Percentiles rank a stretch among this genome's conserved stretches.
phyloP scores from a whole-genome alignment of 352 stramenopile species.

The Phytopythium helicoides region DNA sequence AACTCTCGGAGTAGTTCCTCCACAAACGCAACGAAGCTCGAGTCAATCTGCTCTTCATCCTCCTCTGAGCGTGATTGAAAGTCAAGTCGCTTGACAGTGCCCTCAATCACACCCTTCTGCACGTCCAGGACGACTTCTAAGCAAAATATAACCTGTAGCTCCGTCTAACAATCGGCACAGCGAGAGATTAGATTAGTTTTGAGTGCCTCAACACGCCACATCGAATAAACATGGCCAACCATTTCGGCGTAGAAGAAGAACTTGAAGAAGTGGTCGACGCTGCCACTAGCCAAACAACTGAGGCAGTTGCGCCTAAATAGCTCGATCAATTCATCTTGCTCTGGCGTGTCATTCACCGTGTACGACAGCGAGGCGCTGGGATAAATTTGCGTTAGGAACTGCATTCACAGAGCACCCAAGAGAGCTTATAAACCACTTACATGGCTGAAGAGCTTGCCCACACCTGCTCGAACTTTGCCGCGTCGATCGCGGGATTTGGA shows the following conservation, averaged over 20 bases:
- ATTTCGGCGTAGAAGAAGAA: constrained; percentile 89
- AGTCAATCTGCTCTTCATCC: constrained; percentile 78
- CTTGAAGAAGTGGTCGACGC: constrained; percentile 71
- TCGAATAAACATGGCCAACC: no score
- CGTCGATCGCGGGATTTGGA: constrained; percentile 58
- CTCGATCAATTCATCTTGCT: constrained; percentile 76
- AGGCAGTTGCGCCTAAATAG: constrained; percentile 67
- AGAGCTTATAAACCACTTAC: constrained; percentile 57
- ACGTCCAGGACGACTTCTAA: constrained; percentile 73
- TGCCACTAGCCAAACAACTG: constrained; percentile 77
- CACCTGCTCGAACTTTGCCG: constrained; percentile 76
- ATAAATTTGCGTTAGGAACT: no score
- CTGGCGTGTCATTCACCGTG: constrained; percentile 47
- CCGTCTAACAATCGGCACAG: constrained; percentile 37
- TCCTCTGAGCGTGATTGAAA: constrained; percentile 52
- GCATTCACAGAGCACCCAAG: no score
- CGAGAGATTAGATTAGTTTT: constrained; percentile 4
- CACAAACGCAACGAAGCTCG: constrained; percentile 85
- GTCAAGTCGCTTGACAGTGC: constrained; percentile 72
- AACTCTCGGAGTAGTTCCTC: constrained; percentile 72
- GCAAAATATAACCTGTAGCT: constrained; percentile 82
- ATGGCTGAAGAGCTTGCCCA: constrained; percentile 69
- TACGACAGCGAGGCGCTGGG: constrained; percentile 50
- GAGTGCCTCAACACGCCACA: constrained; percentile 1
- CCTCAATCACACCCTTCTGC: constrained; percentile 45